Evolutionary conservation across 164 flowering plant species (phyloP).

Genomic region (Chloranthus sessilifolius): DNA sequence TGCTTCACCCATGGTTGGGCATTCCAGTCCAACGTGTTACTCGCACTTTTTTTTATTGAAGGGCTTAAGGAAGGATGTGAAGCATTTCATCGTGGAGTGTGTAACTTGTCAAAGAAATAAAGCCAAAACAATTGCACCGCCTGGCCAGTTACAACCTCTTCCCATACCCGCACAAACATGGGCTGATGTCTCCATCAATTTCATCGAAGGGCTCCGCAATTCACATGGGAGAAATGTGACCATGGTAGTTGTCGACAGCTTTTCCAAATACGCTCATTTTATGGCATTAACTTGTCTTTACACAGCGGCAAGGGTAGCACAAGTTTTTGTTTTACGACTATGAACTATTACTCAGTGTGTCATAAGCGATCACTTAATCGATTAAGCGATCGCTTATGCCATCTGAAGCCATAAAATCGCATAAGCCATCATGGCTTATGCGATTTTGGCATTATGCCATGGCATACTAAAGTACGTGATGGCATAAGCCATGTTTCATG

Average conservation of each 20-base stretch:
- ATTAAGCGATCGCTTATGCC: too few species aligned
- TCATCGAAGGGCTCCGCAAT: background rate
- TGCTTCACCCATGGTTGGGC: too few species aligned
- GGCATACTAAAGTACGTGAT: too few species aligned
- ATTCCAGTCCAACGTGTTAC: too few species aligned
- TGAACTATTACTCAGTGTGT: background rate
- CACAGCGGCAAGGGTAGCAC: background rate
- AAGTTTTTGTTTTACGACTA: background rate
- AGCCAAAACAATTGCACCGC: background rate
- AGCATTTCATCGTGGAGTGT: background rate
- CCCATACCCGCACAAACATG: background rate
- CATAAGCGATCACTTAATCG: background rate
- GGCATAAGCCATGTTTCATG: too few species aligned
- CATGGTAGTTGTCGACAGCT: background rate
- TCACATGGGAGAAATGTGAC: background rate
- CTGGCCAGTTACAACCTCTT: background rate
- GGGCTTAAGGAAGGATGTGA: background rate
- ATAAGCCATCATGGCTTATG: too few species aligned
- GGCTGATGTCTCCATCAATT: background rate
- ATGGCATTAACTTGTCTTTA: background rate
- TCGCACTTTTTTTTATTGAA: background rate
- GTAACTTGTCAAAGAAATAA: background rate
- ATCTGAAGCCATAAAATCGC: too few species aligned
- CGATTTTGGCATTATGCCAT: too few species aligned
- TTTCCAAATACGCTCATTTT: slow-evolving; percentile 1